Evolutionary conservation across 352 stramenopile genomes (phyloP).

Genomic region (Globisporangium viniferum): DNA sequence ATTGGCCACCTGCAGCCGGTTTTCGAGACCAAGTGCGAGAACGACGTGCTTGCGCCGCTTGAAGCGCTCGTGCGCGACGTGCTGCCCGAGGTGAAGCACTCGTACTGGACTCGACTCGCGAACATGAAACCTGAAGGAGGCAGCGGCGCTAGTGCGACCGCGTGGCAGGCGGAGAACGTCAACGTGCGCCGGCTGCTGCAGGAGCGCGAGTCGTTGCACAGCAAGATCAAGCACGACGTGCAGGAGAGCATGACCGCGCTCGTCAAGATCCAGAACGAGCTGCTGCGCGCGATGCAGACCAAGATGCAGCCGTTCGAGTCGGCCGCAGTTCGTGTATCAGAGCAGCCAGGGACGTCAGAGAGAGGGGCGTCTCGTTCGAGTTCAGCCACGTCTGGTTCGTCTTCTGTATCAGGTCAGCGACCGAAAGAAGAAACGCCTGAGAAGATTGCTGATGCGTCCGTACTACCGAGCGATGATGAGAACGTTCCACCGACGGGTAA

Average conservation of each 20-base stretch:
- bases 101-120: constrained; percentile 64
- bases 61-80: constrained; percentile 41
- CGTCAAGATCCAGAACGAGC: constrained; percentile 42
- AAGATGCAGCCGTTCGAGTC: constrained; percentile 33
- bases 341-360: background rate
- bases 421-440: background rate
- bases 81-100: constrained; percentile 71
- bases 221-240: constrained; percentile 40
- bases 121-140: constrained; percentile 17
- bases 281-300: constrained; percentile 37
- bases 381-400: background rate
- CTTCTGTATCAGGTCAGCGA: background rate
- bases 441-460: background rate
- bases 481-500: background rate
- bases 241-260: constrained; percentile 52
- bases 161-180: constrained; percentile 13
- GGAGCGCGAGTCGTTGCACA: constrained; percentile 47
- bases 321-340: background rate
- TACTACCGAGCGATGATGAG: background rate
- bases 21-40: constrained; percentile 44
- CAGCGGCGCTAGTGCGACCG: background rate
- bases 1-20: constrained; percentile 32
- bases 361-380: background rate
- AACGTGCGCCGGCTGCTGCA: constrained; percentile 46
- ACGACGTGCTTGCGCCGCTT: constrained; percentile 42